phyloP scores from a whole-genome alignment of 208 protist species.

The Vickermania spadyakhi region DNA sequence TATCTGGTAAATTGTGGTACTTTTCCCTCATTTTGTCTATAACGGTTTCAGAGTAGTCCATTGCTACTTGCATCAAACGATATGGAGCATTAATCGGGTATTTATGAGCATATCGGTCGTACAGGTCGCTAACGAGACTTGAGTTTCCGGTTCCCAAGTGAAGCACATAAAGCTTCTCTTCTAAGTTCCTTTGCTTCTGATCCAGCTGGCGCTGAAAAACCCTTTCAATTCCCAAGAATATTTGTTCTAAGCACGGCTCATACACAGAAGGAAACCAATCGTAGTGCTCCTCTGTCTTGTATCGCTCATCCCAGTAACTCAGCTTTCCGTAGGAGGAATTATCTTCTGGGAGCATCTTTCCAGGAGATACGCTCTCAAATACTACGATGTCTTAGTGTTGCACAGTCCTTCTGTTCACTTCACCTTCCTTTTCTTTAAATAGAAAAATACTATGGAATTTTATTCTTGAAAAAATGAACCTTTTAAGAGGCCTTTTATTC shows the following conservation, averaged over 20 bases:
- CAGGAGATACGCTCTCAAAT: background rate
- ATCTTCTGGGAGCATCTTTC: constrained; percentile 25
- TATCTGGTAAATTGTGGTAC: constrained; percentile 31
- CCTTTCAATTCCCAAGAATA: constrained; percentile 35
- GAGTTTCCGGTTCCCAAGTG: constrained; percentile 82
- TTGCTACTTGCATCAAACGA: constrained; percentile 58
- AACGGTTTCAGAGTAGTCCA: constrained; percentile 73
- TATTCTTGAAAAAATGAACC: too few relatives aligned
- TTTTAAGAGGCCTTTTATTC: too few relatives aligned
- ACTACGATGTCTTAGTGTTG: too few relatives aligned
- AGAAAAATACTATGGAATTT: too few relatives aligned
- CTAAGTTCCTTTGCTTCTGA: too few relatives aligned
- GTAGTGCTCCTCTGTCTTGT: constrained; percentile 56
- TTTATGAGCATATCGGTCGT: constrained; percentile 14
- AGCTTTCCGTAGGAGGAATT: constrained; percentile 63
- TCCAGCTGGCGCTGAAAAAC: constrained; percentile 15
- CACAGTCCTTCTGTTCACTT: too few relatives aligned
- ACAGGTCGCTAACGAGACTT: constrained; percentile 47
- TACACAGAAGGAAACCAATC: constrained; percentile 83
- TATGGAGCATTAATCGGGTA: constrained; percentile 25
- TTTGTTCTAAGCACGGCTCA: constrained; percentile 20
- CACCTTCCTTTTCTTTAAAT: too few relatives aligned
- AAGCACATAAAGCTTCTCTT: constrained; percentile 48
- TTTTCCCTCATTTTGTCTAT: constrained; percentile 60
- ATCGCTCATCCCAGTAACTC: constrained; percentile 71